Percentiles rank a stretch among this genome's conserved stretches.
Evolutionary conservation across 495 filamentous ascomycete genomes (phyloP).

Genomic region (Tuber magnatum): DNA sequence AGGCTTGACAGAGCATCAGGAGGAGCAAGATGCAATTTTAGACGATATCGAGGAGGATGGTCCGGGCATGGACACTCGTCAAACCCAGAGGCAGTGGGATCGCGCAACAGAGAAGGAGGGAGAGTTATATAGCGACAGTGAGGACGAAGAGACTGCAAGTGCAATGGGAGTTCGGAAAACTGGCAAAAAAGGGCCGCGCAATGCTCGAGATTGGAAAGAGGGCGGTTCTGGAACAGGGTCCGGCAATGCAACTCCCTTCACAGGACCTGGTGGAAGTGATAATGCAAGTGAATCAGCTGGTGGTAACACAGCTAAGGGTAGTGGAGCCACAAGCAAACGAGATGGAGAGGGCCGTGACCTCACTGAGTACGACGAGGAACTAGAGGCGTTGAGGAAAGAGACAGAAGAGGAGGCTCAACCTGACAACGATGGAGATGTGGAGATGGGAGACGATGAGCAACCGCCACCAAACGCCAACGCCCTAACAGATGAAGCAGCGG

Average conservation of each 20-base stretch:
- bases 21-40: constrained; percentile 80
- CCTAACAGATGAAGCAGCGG: constrained; percentile 44
- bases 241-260: constrained; percentile 53
- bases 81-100: constrained; percentile 79
- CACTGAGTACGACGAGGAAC: constrained; percentile 50
- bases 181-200: constrained; percentile 52
- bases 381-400: constrained; percentile 46
- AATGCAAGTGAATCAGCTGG: constrained; percentile 62
- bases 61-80: constrained; percentile 73
- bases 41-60: constrained; percentile 81
- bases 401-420: constrained; percentile 45
- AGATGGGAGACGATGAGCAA: constrained; percentile 55
- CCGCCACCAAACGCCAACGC: constrained; percentile 38
- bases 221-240: constrained; percentile 59
- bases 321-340: constrained; percentile 40
- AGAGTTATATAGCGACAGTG: constrained; percentile 72
- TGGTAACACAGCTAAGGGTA: constrained; percentile 48
- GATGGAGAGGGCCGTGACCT: constrained; percentile 33
- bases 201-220: constrained; percentile 33
- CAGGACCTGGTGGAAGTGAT: constrained; percentile 27
- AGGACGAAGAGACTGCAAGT: constrained; percentile 77
- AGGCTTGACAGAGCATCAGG: constrained; percentile 57
- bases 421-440: constrained; percentile 49
- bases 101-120: constrained; percentile 63
- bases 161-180: constrained; percentile 64